Evolutionary conservation across 176 grass and related monocot species (phyloP).

Genomic region (Aegilops tauschii): DNA sequence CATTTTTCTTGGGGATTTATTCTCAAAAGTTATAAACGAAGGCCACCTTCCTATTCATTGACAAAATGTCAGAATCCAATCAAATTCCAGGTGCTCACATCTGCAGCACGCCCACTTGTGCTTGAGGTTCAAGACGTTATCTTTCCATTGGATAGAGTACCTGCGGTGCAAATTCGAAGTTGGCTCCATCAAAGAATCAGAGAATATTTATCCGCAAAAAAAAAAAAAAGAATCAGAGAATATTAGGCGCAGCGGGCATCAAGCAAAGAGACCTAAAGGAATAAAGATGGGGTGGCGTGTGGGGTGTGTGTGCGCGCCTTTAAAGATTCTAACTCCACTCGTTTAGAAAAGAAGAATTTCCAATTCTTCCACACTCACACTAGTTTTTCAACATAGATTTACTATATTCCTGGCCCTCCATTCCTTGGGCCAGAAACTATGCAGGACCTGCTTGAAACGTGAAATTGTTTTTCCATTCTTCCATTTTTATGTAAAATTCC

Average conservation of each 20-base stretch:
- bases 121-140: neutral
- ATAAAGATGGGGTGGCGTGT: neutral
- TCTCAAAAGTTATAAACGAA: too few species aligned
- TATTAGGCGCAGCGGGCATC: conserved; percentile 7
- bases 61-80: too few species aligned
- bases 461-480: too few species aligned
- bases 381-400: neutral
- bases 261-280: neutral
- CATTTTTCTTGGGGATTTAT: too few species aligned
- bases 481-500: too few species aligned
- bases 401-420: neutral
- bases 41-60: too few species aligned
- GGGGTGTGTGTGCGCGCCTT: neutral
- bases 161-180: neutral
- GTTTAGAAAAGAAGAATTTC: neutral
- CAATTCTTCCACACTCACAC: neutral
- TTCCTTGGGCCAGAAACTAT: too few species aligned
- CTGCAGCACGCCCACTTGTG: neutral
- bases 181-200: neutral
- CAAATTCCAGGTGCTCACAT: neutral
- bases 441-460: too few species aligned
- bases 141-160: neutral
- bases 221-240: neutral
- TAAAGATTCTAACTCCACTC: conserved; percentile 9
- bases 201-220: too few species aligned